Conservation (phyloP, 73 alveolate species). For the Breviolum minutum region DNA sequence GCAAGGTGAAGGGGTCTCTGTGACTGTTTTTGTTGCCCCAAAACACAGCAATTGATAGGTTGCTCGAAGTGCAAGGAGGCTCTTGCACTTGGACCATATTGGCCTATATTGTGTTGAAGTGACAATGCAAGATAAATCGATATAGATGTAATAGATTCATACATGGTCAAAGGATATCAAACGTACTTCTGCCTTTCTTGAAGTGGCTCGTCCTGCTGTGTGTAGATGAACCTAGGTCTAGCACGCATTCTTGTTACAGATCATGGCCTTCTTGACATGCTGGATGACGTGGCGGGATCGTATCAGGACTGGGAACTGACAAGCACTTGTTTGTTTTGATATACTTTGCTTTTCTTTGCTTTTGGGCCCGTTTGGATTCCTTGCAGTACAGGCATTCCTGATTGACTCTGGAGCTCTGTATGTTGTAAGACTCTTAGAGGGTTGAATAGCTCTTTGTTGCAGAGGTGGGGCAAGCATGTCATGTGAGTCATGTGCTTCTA, state of each 20-base stretch:
- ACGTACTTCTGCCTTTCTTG: too few relatives aligned
- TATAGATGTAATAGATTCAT: too few relatives aligned
- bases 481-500: not conserved
- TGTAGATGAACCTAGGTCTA: not conserved
- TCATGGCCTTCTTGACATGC: conserved; percentile 63
- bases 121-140: too few relatives aligned
- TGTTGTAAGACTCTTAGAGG: not conserved
- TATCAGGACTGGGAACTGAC: conserved; percentile 38
- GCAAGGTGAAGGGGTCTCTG: too few relatives aligned
- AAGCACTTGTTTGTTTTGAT: not conserved
- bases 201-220: not conserved
- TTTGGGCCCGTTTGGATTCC: too few relatives aligned
- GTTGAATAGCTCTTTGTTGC: not conserved
- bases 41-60: too few relatives aligned
- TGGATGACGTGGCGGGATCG: conserved; percentile 91
- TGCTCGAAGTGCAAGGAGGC: too few relatives aligned
- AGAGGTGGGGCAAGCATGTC: not conserved
- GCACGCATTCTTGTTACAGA: conserved; percentile 63
- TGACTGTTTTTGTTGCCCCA: too few relatives aligned
- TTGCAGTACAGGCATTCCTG: conserved; percentile 31
- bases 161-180: too few relatives aligned
- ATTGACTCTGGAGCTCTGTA: conserved; percentile 87
- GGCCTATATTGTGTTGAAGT: too few relatives aligned
- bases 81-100: too few relatives aligned
- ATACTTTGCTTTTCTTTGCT: not conserved